Base-by-base conservation (phyloP, 2,329 filamentous ascomycete species). In the Fusarium duplospermum region DNA sequence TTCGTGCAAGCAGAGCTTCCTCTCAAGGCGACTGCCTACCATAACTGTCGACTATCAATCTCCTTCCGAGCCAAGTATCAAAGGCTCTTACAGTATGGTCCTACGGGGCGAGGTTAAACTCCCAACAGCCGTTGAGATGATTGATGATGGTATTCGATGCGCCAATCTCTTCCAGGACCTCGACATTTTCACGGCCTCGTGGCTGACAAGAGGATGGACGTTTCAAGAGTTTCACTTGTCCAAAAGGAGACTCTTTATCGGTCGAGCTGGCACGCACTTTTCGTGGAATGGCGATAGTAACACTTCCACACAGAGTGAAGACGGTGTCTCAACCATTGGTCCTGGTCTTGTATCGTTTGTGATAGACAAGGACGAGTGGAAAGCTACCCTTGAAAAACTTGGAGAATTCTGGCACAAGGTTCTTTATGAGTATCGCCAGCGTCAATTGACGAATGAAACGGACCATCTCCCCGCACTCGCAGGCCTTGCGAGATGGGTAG, bases 181-280 rank as follows among this genome's bases (percentile, higher is more conserved):
- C 8, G 45, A 52, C 7, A 65, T 64, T n/a, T 47, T 14, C 4
- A 56, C 62, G 2, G 5, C 66, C 2, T 10, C 14, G 18, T 69
- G 66, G 66, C 54, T 65, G 8, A 33, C 52, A 18, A 14, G 66
- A 47, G 66, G 66, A 13, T 69, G 66, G 66, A 69, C 66, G 2
- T 65, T 65, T 10, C 66, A 69, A 29, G 66, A 69, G 20, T 35
- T 40, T 4, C 56, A 65, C 14, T 31, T 69, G 1, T 64, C 65
- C 4, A 59, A 27, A 24, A 31, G 57, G 1, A 40, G 57, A 22
- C n/a, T 60, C 5, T 60, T 60, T 13, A 45, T 60, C 7, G 57
- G 10, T 20, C 57, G 57, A 33, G 57, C 57, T 3, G 20, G 57
- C 14, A 60, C 57, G 6, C 57, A 60, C 27, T 45, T 60, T 24